These are phyloP conservation scores for Heritiera littoralis DNA, from an alignment of 345 rosid species.

Conservation along the genomic window DNA sequence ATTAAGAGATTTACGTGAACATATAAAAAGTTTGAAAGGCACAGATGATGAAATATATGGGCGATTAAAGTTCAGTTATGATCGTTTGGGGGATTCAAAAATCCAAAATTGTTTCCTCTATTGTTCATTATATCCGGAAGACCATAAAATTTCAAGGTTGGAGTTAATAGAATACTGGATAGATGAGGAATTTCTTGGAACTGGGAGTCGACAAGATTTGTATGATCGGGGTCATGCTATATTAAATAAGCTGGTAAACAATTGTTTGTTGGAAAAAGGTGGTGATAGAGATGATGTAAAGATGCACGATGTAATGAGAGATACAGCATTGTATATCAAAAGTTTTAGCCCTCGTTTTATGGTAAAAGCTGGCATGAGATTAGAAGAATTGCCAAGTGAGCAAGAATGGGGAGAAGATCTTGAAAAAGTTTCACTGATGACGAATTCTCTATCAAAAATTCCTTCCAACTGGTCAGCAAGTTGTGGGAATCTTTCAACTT, in stretches of 20 bases:
- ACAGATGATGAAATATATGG: not conserved
- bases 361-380: constrained; percentile 23
- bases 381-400: constrained; percentile 5
- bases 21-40: not conserved
- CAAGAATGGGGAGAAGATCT: constrained; percentile 19
- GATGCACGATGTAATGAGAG: constrained; percentile 37
- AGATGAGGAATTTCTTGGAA: constrained; percentile 25
- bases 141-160: not conserved
- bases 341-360: not conserved
- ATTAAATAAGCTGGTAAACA: constrained; percentile 27
- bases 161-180: constrained; percentile 28
- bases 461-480: not conserved
- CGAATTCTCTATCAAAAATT: not conserved
- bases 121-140: constrained; percentile 26
- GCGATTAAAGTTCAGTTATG: constrained; percentile 22
- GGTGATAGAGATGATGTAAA: not conserved
- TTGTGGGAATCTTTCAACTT: not conserved
- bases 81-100: constrained; percentile 14
- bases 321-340: constrained; percentile 26
- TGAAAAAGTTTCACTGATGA: not conserved
- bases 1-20: constrained; percentile 8
- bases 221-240: constrained; percentile 15
- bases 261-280: constrained; percentile 16
- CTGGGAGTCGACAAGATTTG: constrained; percentile 11
- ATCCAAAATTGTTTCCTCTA: constrained; percentile 23